Percentiles rank a stretch among this genome's conserved stretches.
These are phyloP conservation scores for Coemansia sp. DNA, from an alignment of 192 early-diverging fungal species.

Conservation along the genomic window DNA sequence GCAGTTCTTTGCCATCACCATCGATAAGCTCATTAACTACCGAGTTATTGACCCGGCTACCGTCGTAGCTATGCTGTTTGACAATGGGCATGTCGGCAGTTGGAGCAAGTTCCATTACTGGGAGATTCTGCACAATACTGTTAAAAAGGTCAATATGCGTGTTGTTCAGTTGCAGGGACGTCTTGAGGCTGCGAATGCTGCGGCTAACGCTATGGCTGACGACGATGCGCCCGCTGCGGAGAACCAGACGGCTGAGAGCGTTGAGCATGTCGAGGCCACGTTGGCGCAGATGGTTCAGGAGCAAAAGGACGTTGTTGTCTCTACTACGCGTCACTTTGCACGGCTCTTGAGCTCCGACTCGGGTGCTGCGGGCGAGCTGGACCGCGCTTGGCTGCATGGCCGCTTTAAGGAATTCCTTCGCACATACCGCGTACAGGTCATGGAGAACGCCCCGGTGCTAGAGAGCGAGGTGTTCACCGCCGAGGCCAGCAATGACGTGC, in stretches of 20 bases:
- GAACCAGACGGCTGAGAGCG: constrained; percentile 46
- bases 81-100: constrained; percentile 33
- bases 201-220: constrained; percentile 39
- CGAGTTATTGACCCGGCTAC: constrained; percentile 84
- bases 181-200: constrained; percentile 23
- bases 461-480: constrained; percentile 57
- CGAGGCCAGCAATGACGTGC: constrained; percentile 39
- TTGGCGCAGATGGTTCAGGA: constrained; percentile 72
- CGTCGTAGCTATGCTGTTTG: constrained; percentile 82
- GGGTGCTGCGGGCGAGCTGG: constrained; percentile 63
- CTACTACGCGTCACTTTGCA: constrained; percentile 69
- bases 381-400: constrained; percentile 67
- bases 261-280: constrained; percentile 64
- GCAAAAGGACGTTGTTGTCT: constrained; percentile 80
- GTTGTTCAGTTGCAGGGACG: constrained; percentile 58
- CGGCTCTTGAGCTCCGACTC: constrained; percentile 52
- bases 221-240: neutral
- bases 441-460: constrained; percentile 48
- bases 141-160: constrained; percentile 85
- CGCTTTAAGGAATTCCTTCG: constrained; percentile 65
- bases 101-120: constrained; percentile 70
- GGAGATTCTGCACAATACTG: constrained; percentile 84
- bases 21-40: constrained; percentile 96
- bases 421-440: constrained; percentile 58
- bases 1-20: constrained; percentile 88